Base-by-base conservation (phyloP, 805 yeast species). In the Debaryomyces prosopidis region DNA sequence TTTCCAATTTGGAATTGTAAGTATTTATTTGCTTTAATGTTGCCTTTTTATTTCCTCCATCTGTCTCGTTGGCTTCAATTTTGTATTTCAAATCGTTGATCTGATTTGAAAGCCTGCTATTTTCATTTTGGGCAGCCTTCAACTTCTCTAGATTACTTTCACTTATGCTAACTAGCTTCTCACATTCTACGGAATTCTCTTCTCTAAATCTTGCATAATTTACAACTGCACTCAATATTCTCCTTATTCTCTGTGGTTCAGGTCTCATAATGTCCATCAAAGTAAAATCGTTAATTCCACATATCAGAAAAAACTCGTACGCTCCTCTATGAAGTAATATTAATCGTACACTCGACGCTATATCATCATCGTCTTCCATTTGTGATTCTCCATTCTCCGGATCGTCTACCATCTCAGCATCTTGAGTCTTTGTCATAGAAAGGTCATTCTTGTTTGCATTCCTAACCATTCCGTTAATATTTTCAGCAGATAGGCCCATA, bases 201-300 rank as follows among this genome's bases (percentile, higher is more conserved):
- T 88, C 95, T 52, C 96, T 76, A 57, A 87, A 89, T 45, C 92
- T 69, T 1, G 95, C 95, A 71, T 81, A 90, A 60, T 90, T 90
- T 17, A 89, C 86, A 40, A 89, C 82, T 0, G 94, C 94, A 59
- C 96, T 88, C 20, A 89, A 63, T 16, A 89, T 73, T 39, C 92
- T 69, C 49, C 82, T 69, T 1, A 81, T 73, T 46, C 96, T 71
- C 32, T 62, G 65, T 0, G 87, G 71, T n/a, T 89, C 96, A 0
- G 97, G 97, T 52, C 81, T 82, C 47, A 80, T 72, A 26, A 90
- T 69, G 66, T 90, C 97, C 67, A 79, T 73, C 41, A 89, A 70
- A 36, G 82, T 78, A 58, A 89, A 87, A 62, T 90, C 96, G 46
- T 80, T 74, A 2, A 90, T 79, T 0, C 96, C 96, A 58, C 92